Conservation (phyloP, 768 basidiomycete genomes). For the Leccinum pellstonianum region DNA sequence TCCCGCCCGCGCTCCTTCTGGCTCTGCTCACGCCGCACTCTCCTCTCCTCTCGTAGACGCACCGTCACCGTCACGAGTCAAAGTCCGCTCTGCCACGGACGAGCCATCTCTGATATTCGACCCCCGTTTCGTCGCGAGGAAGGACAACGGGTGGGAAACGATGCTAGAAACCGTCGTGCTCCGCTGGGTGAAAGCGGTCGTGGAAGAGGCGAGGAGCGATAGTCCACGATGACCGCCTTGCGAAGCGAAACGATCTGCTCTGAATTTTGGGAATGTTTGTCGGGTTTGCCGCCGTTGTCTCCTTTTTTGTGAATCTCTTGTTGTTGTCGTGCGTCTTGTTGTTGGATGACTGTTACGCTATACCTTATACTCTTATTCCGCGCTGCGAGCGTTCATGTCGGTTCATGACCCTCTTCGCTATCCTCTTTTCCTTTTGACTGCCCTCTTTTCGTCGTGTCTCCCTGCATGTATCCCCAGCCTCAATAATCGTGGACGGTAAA, state of each 20-base stretch:
- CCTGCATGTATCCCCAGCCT: background rate
- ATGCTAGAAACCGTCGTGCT: constrained; percentile 68
- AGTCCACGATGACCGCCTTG: constrained; percentile 17
- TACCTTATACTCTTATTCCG: background rate
- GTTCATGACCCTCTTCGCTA: background rate
- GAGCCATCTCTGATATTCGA: constrained; percentile 66
- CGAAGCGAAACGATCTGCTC: background rate
- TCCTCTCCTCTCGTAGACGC: constrained; percentile 3
- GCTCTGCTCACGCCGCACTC: constrained; percentile 9
- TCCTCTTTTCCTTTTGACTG: no score
- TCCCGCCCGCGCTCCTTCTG: constrained; percentile 20
- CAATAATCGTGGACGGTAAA: background rate
- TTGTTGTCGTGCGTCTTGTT: background rate
- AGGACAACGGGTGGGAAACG: constrained; percentile 75
- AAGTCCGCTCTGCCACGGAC: constrained; percentile 37
- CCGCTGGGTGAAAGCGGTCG: constrained; percentile 66
- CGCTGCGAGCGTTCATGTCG: background rate
- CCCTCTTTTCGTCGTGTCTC: background rate
- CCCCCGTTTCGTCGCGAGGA: constrained; percentile 66
- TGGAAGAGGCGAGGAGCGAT: constrained; percentile 61
- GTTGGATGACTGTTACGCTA: background rate
- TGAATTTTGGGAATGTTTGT: constrained; percentile 2
- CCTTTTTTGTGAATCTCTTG: background rate
- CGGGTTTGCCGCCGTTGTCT: background rate
- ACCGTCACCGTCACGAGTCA: constrained; percentile 33